These are phyloP conservation scores for Saraca asoca DNA, from an alignment of 331 rosid genomes.

Conservation along the genomic window DNA sequence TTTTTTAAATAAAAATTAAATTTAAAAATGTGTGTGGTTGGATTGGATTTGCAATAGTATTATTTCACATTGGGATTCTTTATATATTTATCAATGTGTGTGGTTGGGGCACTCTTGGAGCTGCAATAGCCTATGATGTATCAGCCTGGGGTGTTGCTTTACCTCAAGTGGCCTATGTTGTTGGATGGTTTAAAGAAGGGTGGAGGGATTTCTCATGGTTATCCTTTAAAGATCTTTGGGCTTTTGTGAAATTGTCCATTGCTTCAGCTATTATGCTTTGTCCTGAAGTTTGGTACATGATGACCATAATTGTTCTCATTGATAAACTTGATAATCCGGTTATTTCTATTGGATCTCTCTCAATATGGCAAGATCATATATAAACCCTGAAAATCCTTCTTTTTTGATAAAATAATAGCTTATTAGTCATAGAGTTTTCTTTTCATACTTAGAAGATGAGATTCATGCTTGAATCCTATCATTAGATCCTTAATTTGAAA, in stretches of 20 bases:
- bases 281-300: slow-evolving; percentile 59
- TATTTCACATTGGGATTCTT: slow-evolving; percentile 40
- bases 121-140: slow-evolving; percentile 50
- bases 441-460: too few species aligned
- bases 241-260: slow-evolving; percentile 56
- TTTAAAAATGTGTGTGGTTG: too few species aligned
- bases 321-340: slow-evolving; percentile 57
- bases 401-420: too few species aligned
- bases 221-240: slow-evolving; percentile 80
- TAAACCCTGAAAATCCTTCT: background rate
- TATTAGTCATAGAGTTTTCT: too few species aligned
- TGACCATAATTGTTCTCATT: slow-evolving; percentile 61
- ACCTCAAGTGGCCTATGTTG: slow-evolving; percentile 67
- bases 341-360: slow-evolving; percentile 62
- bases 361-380: slow-evolving; percentile 46
- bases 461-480: too few species aligned
- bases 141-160: slow-evolving; percentile 57
- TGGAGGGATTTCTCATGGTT: slow-evolving; percentile 86
- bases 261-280: slow-evolving; percentile 66
- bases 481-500: too few species aligned
- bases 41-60: slow-evolving; percentile 46
- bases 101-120: slow-evolving; percentile 56
- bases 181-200: slow-evolving; percentile 71
- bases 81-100: slow-evolving; percentile 39
- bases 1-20: too few species aligned